Percentiles rank a stretch among this genome's conserved stretches.
Evolutionary conservation across 73 alveolate species (phyloP).

Genomic region (Durusdinium trenchii): DNA sequence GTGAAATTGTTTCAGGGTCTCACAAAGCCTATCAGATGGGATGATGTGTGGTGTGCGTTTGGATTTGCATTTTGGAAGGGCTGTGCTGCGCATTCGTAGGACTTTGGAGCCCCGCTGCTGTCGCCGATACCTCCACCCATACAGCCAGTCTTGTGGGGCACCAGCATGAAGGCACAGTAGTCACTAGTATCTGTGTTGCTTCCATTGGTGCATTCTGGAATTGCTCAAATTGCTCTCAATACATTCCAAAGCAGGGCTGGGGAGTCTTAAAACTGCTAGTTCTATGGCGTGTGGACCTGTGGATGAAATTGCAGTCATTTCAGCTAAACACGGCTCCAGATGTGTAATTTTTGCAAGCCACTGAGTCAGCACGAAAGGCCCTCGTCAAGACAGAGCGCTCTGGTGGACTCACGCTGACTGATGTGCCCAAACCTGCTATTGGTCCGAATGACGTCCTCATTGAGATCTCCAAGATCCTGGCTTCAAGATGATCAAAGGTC

Average conservation of each 20-base stretch:
- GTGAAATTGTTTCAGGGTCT: neutral
- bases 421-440: constrained; percentile 88
- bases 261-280: neutral
- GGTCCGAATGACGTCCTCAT: constrained; percentile 94
- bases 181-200: neutral
- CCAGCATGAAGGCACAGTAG: constrained; percentile 82
- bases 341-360: too few relatives aligned
- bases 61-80: neutral
- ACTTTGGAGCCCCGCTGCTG: constrained; percentile 33
- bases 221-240: too few relatives aligned
- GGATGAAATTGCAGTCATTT: too few relatives aligned
- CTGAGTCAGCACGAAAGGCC: too few relatives aligned
- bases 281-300: neutral
- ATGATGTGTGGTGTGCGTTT: neutral
- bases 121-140: constrained; percentile 62
- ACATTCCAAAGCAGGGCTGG: too few relatives aligned
- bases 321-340: too few relatives aligned
- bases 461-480: constrained; percentile 57
- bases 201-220: neutral
- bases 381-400: constrained; percentile 88
- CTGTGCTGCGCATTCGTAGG: neutral
- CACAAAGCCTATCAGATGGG: neutral
- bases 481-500: too few relatives aligned
- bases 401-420: constrained; percentile 61
- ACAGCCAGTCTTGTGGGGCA: constrained; percentile 95